phyloP scores from a whole-genome alignment of 2,329 filamentous ascomycete genomes.

The Orbilia quercus region DNA sequence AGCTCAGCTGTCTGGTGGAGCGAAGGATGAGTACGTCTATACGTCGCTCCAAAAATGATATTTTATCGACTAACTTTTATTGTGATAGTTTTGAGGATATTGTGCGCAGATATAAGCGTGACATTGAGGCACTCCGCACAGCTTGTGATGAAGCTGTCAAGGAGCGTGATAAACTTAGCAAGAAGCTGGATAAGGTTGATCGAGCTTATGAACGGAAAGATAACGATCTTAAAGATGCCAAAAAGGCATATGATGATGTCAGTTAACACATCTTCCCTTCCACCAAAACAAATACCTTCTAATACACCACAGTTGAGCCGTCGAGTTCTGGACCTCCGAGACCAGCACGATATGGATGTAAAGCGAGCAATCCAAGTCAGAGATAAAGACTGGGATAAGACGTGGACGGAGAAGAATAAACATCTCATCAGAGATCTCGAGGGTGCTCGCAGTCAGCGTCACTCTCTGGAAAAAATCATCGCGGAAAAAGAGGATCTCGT shows the following conservation, averaged over 20 bases:
- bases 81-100: conserved; percentile 49
- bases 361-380: conserved; percentile 51
- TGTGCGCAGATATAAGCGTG: conserved; percentile 39
- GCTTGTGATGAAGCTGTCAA: conserved; percentile 48
- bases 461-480: conserved; percentile 54
- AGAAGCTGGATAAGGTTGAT: conserved; percentile 49
- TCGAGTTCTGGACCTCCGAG: conserved; percentile 42
- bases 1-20: conserved; percentile 37
- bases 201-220: conserved; percentile 47
- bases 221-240: conserved; percentile 50
- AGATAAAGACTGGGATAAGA: conserved; percentile 56
- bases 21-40: conserved; percentile 44
- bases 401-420: conserved; percentile 56
- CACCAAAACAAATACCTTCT: background rate
- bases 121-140: conserved; percentile 42
- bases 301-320: conserved; percentile 40
- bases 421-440: conserved; percentile 55
- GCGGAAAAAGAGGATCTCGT: conserved; percentile 52
- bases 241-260: conserved; percentile 54
- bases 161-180: conserved; percentile 54
- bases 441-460: conserved; percentile 45
- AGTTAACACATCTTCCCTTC: background rate
- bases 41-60: background rate
- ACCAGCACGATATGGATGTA: conserved; percentile 50
- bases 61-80: background rate